phyloP scores from a whole-genome alignment of 73 alveolate genomes.

The Uronychia binucleata region DNA sequence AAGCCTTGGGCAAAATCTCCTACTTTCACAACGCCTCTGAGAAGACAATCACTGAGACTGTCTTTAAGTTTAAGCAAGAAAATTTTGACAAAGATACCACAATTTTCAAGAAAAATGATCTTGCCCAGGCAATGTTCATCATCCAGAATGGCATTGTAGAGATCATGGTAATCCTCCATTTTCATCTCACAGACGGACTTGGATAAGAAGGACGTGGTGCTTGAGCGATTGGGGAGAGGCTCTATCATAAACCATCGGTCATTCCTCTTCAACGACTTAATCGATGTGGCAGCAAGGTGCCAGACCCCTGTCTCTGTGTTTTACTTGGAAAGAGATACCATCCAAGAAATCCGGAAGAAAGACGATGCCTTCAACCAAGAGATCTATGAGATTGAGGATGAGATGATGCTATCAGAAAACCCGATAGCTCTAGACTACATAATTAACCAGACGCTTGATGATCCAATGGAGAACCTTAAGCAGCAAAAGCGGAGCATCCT shows the following conservation, averaged over 20 bases:
- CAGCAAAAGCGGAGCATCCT: conserved; percentile 10
- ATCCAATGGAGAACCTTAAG: background rate
- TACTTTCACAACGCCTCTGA: conserved; percentile 21
- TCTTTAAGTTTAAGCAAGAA: conserved; percentile 32
- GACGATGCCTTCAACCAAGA: conserved; percentile 4
- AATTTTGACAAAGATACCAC: conserved; percentile 29
- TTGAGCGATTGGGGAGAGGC: conserved; percentile 50
- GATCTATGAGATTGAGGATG: conserved; percentile 1
- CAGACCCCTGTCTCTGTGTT: conserved; percentile 29
- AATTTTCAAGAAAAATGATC: conserved; percentile 18
- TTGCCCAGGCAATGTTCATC: conserved; percentile 32
- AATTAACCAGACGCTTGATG: background rate
- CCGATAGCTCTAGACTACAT: background rate
- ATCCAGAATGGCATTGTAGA: conserved; percentile 47
- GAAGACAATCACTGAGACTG: conserved; percentile 30
- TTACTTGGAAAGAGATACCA: conserved; percentile 15
- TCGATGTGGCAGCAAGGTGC: conserved; percentile 32
- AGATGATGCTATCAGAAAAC: background rate
- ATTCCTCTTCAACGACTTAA: conserved; percentile 37
- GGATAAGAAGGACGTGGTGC: background rate
- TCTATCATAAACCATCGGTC: conserved; percentile 44
- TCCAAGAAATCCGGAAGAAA: conserved; percentile 28
- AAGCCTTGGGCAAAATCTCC: conserved; percentile 5
- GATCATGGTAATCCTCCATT: background rate
- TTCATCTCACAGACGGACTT: background rate